Percentiles rank a stretch among this genome's conserved stretches.
These are phyloP conservation scores for Saccharomycopsis hybrid DNA, from an alignment of 1,139 yeast genomes.

Conservation along the genomic window DNA sequence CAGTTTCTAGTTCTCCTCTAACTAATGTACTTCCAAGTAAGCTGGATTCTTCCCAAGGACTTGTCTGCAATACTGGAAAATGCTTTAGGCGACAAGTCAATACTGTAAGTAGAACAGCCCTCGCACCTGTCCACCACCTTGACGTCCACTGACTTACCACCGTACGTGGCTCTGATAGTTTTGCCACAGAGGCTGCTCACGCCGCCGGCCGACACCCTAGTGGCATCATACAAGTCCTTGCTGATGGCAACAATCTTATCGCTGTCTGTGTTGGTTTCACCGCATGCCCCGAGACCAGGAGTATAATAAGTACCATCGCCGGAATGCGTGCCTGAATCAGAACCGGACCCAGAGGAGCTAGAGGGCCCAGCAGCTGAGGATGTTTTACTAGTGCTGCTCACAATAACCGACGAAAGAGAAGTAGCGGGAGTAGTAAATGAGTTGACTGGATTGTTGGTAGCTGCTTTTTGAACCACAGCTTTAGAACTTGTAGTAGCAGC, in stretches of 20 bases:
- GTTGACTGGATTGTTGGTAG: not conserved
- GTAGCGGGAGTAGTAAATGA: not conserved
- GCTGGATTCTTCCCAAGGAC: slow-evolving; percentile 38
- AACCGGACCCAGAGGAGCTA: not conserved
- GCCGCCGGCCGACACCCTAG: not conserved
- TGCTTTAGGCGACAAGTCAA: slow-evolving; percentile 50
- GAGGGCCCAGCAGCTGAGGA: not conserved
- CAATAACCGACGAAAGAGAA: no score
- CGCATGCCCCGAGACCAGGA: slow-evolving; percentile 58
- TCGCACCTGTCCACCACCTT: slow-evolving; percentile 49
- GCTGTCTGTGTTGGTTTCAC: slow-evolving; percentile 37
- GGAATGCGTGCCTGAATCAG: not conserved
- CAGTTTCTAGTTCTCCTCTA: no score
- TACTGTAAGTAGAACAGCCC: slow-evolving; percentile 40
- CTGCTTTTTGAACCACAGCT: not conserved
- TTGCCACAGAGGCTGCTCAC: slow-evolving; percentile 36
- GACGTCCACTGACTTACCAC: slow-evolving; percentile 41
- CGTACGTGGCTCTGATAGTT: slow-evolving; percentile 36
- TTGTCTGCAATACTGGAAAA: slow-evolving; percentile 39
- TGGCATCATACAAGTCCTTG: slow-evolving; percentile 5
- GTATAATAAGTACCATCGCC: slow-evolving; percentile 40
- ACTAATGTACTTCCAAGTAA: slow-evolving; percentile 42
- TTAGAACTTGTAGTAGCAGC: not conserved
- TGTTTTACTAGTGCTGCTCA: not conserved
- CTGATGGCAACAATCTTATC: slow-evolving; percentile 36